These are phyloP conservation scores for Ascochyta koolunga DNA, from an alignment of 2,329 filamentous ascomycete species.

Conservation along the genomic window DNA sequence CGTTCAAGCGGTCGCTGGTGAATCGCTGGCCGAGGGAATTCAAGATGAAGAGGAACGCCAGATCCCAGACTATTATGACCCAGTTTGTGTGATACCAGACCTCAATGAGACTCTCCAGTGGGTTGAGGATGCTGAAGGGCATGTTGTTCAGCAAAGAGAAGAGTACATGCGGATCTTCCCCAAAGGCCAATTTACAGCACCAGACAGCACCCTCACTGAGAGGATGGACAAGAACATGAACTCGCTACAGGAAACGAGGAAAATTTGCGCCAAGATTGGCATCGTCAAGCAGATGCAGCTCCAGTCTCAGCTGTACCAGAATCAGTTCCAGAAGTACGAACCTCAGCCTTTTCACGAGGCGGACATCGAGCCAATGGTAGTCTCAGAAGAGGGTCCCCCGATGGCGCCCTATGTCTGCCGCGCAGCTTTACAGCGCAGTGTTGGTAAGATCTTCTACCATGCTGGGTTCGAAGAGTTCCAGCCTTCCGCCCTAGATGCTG, in stretches of 20 bases:
- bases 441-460: slow-evolving; percentile 94
- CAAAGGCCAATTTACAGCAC: slow-evolving; percentile 74
- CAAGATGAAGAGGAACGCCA: slow-evolving; percentile 78
- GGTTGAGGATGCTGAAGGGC: slow-evolving; percentile 87
- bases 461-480: slow-evolving; percentile 97
- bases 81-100: slow-evolving; percentile 83
- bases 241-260: slow-evolving; percentile 96
- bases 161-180: slow-evolving; percentile 82
- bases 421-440: slow-evolving; percentile 83
- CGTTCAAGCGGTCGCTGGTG: slow-evolving; percentile 60
- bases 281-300: slow-evolving; percentile 99
- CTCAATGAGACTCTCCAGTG: slow-evolving; percentile 79
- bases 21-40: slow-evolving; percentile 93
- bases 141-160: slow-evolving; percentile 85
- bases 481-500: slow-evolving; percentile 86
- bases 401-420: slow-evolving; percentile 84
- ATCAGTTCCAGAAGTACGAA: slow-evolving; percentile 97
- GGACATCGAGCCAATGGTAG: slow-evolving; percentile 87
- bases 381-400: slow-evolving; percentile 85
- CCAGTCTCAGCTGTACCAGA: slow-evolving; percentile 96
- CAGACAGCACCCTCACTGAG: slow-evolving; percentile 73
- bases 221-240: slow-evolving; percentile 90
- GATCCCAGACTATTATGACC: slow-evolving; percentile 93
- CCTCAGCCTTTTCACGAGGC: slow-evolving; percentile 85
- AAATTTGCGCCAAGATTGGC: slow-evolving; percentile 93